Base-by-base conservation (phyloP, 2,329 filamentous ascomycete species). In the Drechmeria coniospora region DNA sequence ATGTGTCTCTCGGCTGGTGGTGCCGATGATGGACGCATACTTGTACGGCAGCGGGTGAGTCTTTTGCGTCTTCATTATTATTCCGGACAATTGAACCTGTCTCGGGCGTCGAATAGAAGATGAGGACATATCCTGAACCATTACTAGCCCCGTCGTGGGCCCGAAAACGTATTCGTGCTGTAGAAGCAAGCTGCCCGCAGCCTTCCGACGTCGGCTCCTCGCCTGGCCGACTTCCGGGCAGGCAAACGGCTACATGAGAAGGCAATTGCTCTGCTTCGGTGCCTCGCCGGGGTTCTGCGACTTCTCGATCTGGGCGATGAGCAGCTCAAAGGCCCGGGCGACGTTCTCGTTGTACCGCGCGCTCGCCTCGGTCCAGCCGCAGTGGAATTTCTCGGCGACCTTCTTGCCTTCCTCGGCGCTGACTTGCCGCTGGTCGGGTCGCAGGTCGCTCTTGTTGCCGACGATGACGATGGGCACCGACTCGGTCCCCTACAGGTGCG, bases 271-370 rank as follows among this genome's bases (percentile, higher is more conserved):
- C 31, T 77, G 78, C 31, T 74, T 77, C 15, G 82, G 64, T 6
- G 83, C 77, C 56, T 93, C 82, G 44, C 75, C 75, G 2, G 87
- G 86, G 49, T 92, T 92, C 56, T 92, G 80, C 15, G 78, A 75
- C 57, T 92, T 92, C 58, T 98, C 90, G 37, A 98, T 86, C 61
- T 95, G 81, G 26, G 69, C 81, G 44, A 98, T 84, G 62, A 98
- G 77, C 37, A 92, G 66, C 56, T 95, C 87, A 49, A 98, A 98
- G 2, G 83, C 82, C 54, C 83, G 86, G 42, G 68, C 66, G 26
- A 98, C 90, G 50, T 95, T 93, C 59, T 86, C 82, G 53, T 94
- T 86, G 56, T 90, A 92, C 32, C 86, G 73, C 16, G 90, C 90
- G 47, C 81, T 92, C 31, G 90, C 84, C 59, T 98, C 90, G 26